Percentiles rank a stretch among this genome's conserved stretches.
Evolutionary conservation across 129 eudicot genomes (phyloP).

Genomic region (Heracleum sosnowskyi): DNA sequence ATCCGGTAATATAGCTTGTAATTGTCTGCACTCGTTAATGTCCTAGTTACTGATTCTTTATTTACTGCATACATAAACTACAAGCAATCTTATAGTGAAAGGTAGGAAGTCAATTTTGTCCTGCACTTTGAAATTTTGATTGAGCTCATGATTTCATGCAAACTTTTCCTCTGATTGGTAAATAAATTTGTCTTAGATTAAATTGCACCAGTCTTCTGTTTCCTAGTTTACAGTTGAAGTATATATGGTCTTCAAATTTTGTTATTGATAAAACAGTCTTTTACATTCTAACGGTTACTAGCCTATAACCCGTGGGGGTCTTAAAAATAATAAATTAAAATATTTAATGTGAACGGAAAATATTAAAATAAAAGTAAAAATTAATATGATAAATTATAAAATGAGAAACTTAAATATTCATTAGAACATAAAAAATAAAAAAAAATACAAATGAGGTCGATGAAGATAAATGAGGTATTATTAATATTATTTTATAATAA

Average conservation of each 20-base stretch:
- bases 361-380: too few relatives aligned
- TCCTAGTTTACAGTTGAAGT: not conserved
- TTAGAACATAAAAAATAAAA: too few relatives aligned
- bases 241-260: not conserved
- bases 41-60: conserved; percentile 18
- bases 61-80: not conserved
- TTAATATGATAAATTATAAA: too few relatives aligned
- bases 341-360: too few relatives aligned
- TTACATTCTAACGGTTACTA: too few relatives aligned
- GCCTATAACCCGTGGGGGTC: too few relatives aligned
- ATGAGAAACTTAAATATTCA: too few relatives aligned
- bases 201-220: not conserved
- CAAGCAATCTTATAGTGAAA: conserved; percentile 6
- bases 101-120: conserved; percentile 2
- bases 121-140: conserved; percentile 8
- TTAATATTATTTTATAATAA: too few relatives aligned
- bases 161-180: not conserved
- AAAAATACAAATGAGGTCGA: too few relatives aligned
- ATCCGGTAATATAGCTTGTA: conserved; percentile 5
- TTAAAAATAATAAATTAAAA: too few relatives aligned
- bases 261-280: not conserved
- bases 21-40: conserved; percentile 14
- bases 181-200: not conserved
- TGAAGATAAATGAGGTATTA: too few relatives aligned
- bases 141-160: conserved; percentile 4